A percentile compares a stretch with the other conserved stretches of the same genome.
Evolutionary conservation across 2,329 filamentous ascomycete genomes (phyloP).

Genomic region (Microdochium trichocladiopsis): DNA sequence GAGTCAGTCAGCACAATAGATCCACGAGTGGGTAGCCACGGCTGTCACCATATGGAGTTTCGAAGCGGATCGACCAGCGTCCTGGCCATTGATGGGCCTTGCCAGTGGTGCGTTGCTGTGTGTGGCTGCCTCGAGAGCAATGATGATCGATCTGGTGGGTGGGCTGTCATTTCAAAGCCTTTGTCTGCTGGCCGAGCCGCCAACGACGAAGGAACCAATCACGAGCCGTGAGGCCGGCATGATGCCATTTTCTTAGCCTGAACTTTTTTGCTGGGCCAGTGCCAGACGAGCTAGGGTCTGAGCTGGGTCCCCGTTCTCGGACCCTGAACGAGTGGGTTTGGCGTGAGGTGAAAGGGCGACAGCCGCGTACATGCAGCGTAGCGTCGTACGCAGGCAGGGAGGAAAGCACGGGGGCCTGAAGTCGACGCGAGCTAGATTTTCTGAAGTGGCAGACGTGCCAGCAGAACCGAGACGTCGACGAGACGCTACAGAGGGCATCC

Average conservation of each 20-base stretch:
- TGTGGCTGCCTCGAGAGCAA: background rate
- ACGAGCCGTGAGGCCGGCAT: background rate
- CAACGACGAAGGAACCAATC: background rate
- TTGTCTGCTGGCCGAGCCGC: background rate
- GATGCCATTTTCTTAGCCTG: background rate
- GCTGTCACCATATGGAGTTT: background rate
- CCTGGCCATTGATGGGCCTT: background rate
- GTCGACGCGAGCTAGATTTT: background rate
- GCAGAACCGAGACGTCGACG: background rate
- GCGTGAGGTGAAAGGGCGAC: too few species aligned
- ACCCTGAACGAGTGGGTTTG: background rate
- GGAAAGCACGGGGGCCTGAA: background rate
- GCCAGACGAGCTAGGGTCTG: too few species aligned
- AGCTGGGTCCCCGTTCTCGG: background rate
- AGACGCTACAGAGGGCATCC: background rate
- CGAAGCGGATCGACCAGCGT: background rate
- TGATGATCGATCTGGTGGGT: background rate
- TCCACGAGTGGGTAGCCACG: background rate
- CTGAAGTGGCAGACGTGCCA: background rate
- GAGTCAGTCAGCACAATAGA: background rate
- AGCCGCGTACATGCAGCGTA: background rate
- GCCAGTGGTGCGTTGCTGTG: background rate
- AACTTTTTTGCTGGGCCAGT: background rate
- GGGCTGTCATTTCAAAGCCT: background rate
- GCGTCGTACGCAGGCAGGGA: background rate